Evolutionary conservation across 129 eudicot species (phyloP), one percentile per base, ranked within the genome.

Genomic region (Pseudognaphalium luteoalbum): DNA sequence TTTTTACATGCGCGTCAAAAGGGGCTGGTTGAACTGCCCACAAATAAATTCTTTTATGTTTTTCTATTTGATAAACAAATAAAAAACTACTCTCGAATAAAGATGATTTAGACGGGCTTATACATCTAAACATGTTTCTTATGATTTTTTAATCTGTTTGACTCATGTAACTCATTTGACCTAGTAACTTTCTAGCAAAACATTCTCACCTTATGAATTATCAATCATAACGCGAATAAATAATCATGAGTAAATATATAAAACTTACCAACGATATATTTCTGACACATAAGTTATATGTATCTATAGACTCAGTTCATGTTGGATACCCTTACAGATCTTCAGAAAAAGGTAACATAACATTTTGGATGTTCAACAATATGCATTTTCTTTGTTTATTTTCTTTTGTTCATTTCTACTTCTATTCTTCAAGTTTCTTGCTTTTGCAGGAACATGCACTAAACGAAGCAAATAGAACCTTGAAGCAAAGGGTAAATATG

Each of bases 251-350:
- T 52, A 51, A 30, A 71, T 5, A n/a, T 3, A 30, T 51, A 25
- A 0, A 0, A 25, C 28, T 25, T 17, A 15, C 20, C 76, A 67
- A 67, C 21, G 19, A 59, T 61, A 63, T 30, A 30, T 12, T 29
- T n/a, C 50, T 63, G 12, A 62, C n/a, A 4, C 65, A 2, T 16
- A 21, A n/a, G 30, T 62, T 72, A 10, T 52, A 68, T 70, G 15
- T 47, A 32, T 69, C 11, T 78, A 66, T 89, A 93, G 98, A 93
- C 98, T 30, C 98, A 90, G 54, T 70, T 41, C 81, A 93, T 93
- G 98, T 78, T 93, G 84, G 98, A 93, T 66, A 85, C 92, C 7
- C 95, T 93, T 61, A 81, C 90, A 32, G 97, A 88, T 78, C 97
- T 90, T 52, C 95, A 90, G 28, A 86, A 87, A 63, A 90, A 81